Conservation (phyloP, 257 asterid species). For the Solanum corneliomulleri region DNA sequence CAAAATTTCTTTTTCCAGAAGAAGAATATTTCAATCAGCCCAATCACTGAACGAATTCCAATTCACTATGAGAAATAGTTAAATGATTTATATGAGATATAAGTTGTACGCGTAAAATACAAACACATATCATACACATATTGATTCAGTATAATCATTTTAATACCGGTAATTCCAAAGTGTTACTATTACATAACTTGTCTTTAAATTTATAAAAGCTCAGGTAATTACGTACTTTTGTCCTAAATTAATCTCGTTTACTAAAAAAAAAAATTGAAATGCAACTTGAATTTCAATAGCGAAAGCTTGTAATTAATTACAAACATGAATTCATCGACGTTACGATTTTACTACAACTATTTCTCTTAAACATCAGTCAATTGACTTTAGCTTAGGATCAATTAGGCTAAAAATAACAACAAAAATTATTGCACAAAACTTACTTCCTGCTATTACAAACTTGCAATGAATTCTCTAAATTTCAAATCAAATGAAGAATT, state of each 20-base stretch:
- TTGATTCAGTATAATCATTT: not conserved
- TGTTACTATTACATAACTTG: not conserved
- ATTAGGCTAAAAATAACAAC: not conserved
- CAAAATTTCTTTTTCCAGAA: not conserved
- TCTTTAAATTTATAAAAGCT: not conserved
- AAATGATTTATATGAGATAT: not conserved
- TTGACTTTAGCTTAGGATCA: not conserved
- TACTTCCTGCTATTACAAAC: not conserved
- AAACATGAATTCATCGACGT: not conserved
- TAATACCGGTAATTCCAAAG: not conserved
- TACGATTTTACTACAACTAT: not conserved
- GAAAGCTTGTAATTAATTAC: not conserved
- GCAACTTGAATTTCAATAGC: not conserved
- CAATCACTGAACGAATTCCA: not conserved
- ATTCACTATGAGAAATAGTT: not conserved
- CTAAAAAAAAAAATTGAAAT: not conserved
- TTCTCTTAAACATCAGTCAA: not conserved
- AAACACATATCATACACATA: not conserved
- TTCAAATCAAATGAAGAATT: constrained; percentile 7
- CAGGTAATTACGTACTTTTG: not conserved
- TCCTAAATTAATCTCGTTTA: not conserved
- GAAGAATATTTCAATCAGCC: not conserved
- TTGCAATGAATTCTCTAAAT: not conserved
- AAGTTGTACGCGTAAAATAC: not conserved
- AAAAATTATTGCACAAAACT: not conserved